Evolutionary conservation across 2,329 filamentous ascomycete genomes (phyloP), one percentile per base, ranked within the genome.

Genomic region (Neofusicoccum kwambonambiense): DNA sequence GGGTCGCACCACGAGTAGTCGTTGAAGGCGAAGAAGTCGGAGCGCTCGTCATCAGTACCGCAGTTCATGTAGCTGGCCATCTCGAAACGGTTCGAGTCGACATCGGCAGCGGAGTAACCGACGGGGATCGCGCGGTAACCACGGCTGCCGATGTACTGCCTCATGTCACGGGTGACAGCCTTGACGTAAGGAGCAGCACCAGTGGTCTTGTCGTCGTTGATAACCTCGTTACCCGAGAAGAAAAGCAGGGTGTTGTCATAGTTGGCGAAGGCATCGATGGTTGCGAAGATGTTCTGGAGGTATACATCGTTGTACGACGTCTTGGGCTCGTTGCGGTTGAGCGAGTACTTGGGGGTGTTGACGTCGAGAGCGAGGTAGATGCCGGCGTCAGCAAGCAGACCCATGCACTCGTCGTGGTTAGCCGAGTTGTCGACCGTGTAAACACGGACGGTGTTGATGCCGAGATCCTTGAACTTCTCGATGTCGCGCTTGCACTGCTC

Each of bases 61-160:
- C 93, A 97, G 86, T 97, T 97, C 88, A 97, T 92, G 85, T 96
- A 97, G 62, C 89, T 75, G 54, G 93, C 93, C 76, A 92, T 92
- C 81, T 97, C 87, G 80, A 90, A 87, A 72, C 93, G 91, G 83
- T 96, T 97, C 73, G 87, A 84, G 66, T 90, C 84, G 64, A 97
- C 90, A 80, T 97, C 93, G 67, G 93, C 93, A 66, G 90, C 90
- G 6, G 90, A 92, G 83, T 93, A 93, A 50, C 90, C 90, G 65
- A 93, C 89, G 22, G 90, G 90, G 69, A 93, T 90, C 66, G 79
- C 70, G 70, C 90, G 89, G 73, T 87, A 83, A 66, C 85, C 80
- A 73, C 90, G 86, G 73, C 87, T 88, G 78, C 87, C 86, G 79
- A 93, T 88, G 82, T 93, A 93, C 75, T 88, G 89, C 83, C 91